Evolutionary conservation across 1,139 yeast species (phyloP).

Genomic region (Taiozyma onychis): DNA sequence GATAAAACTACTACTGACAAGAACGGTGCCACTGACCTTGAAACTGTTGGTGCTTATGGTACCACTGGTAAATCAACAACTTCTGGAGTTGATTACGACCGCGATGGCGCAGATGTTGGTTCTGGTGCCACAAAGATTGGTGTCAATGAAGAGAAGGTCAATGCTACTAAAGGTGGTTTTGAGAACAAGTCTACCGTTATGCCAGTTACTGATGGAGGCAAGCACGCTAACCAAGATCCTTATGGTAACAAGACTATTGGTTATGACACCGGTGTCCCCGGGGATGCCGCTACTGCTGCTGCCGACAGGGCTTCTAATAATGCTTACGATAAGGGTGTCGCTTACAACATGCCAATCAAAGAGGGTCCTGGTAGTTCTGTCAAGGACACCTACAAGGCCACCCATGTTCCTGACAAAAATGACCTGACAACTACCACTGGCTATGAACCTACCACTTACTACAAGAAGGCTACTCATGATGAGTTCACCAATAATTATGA

Average conservation of each 20-base stretch:
- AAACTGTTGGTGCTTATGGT: background rate
- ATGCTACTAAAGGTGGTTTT: slow-evolving; percentile 2
- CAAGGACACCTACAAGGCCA: slow-evolving; percentile 14
- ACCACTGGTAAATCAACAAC: background rate
- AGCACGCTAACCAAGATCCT: slow-evolving; percentile 7
- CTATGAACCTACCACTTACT: slow-evolving; percentile 17
- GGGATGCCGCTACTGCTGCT: slow-evolving; percentile 12
- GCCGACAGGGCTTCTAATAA: slow-evolving; percentile 2
- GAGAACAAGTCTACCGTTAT: slow-evolving; percentile 20
- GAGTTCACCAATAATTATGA: background rate
- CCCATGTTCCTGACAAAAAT: slow-evolving; percentile 6
- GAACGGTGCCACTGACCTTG: background rate
- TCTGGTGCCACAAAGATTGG: slow-evolving; percentile 16
- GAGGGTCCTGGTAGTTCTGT: slow-evolving; percentile 15
- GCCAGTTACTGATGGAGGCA: slow-evolving; percentile 12
- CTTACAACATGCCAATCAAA: slow-evolving; percentile 4
- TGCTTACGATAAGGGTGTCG: slow-evolving; percentile 1
- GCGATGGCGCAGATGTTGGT: slow-evolving; percentile 11
- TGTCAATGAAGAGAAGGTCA: slow-evolving; percentile 7
- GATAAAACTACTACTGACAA: background rate
- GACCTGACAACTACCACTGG: slow-evolving; percentile 17
- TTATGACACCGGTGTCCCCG: slow-evolving; percentile 17
- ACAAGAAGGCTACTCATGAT: slow-evolving; percentile 10
- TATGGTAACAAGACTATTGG: slow-evolving; percentile 13
- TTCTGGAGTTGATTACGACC: background rate